These are phyloP conservation scores for Lolium multiflorum DNA, from an alignment of 176 grass and related monocot genomes.

Conservation along the genomic window DNA sequence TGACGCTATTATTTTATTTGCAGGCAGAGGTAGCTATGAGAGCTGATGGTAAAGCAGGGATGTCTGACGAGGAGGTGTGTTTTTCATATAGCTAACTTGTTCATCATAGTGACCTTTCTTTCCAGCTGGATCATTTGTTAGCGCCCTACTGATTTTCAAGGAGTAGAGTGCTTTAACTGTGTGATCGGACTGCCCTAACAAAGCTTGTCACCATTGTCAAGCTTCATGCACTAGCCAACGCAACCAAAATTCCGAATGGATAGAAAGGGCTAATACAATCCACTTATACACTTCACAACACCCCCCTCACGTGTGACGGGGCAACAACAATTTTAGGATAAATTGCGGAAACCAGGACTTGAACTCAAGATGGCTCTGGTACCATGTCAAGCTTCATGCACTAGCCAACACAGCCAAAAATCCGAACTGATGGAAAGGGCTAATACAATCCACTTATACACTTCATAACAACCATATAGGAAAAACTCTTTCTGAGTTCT, in stretches of 20 bases:
- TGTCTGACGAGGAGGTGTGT: slow-evolving; percentile 89
- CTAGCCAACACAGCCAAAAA: too few relatives aligned
- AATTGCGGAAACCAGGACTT: too few relatives aligned
- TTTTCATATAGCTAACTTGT: slow-evolving; percentile 19
- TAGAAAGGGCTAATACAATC: too few relatives aligned
- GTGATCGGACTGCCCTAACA: neutral
- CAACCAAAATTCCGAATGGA: too few relatives aligned
- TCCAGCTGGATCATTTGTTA: slow-evolving; percentile 15
- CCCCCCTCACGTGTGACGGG: too few relatives aligned
- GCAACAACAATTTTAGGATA: too few relatives aligned
- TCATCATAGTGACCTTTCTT: neutral
- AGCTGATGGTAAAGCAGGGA: slow-evolving; percentile 93
- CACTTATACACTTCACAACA: too few relatives aligned
- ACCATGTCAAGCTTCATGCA: too few relatives aligned
- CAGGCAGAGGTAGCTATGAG: slow-evolving; percentile 97
- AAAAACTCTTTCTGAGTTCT: slow-evolving; percentile 9
- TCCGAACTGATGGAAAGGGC: too few relatives aligned
- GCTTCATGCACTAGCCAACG: too few relatives aligned
- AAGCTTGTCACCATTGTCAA: neutral
- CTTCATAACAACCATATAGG: slow-evolving; percentile 1
- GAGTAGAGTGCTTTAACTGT: slow-evolving; percentile 5
- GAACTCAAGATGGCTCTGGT: too few relatives aligned
- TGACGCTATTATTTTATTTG: slow-evolving; percentile 48
- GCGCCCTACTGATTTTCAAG: slow-evolving; percentile 16
- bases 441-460: too few relatives aligned